phyloP scores from a whole-genome alignment of 441 rosid genomes.

The Jatropha podagrica region DNA sequence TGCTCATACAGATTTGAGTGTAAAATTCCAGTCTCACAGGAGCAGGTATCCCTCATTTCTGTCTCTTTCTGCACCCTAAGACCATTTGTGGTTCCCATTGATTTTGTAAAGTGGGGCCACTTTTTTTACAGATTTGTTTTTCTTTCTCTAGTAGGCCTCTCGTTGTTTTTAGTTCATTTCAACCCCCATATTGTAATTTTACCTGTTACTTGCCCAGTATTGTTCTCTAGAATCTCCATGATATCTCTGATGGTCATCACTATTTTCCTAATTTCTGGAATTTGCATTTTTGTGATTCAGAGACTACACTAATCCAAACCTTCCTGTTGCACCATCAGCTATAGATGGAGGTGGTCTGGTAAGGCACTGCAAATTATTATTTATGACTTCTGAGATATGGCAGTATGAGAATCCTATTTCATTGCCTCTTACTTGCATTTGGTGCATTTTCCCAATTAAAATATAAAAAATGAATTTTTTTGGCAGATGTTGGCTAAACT shows the following conservation, averaged over 20 bases:
- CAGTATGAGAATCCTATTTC: neutral
- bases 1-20: conserved; percentile 97
- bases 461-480: too few species aligned
- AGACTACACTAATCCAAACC: conserved; percentile 95
- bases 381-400: neutral
- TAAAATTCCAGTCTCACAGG: conserved; percentile 95
- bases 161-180: too few species aligned
- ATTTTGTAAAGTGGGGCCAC: neutral
- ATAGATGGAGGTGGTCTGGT: conserved; percentile 91
- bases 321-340: conserved; percentile 98
- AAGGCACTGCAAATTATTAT: conserved; percentile 17
- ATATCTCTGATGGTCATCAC: neutral
- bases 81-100: neutral
- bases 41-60: conserved; percentile 58
- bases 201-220: too few species aligned
- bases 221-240: conserved; percentile 5
- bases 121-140: neutral
- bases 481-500: too few species aligned
- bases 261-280: conserved; percentile 20
- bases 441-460: neutral
- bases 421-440: conserved; percentile 12
- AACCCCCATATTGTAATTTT: too few species aligned
- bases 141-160: neutral
- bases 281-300: conserved; percentile 38
- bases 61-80: neutral